Conservation (phyloP, 345 rosid genomes). For the Eutrema japonicum region DNA sequence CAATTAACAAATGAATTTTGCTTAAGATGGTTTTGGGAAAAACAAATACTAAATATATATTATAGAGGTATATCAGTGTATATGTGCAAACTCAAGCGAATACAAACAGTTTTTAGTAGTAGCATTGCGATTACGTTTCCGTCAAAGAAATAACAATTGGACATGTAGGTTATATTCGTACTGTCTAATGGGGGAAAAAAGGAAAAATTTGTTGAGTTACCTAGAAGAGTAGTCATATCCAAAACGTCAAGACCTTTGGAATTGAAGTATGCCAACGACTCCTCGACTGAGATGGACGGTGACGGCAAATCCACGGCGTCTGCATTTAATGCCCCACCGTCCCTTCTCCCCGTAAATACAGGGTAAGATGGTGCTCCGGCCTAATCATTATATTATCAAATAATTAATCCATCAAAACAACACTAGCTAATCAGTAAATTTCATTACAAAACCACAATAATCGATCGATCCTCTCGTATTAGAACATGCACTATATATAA, state of each 20-base stretch:
- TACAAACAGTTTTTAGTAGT: too few relatives aligned
- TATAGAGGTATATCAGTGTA: too few relatives aligned
- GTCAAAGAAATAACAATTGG: not conserved
- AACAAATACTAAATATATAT: too few relatives aligned
- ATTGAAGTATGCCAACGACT: constrained; percentile 55
- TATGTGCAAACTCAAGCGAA: not conserved
- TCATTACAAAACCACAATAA: not conserved
- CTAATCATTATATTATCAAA: constrained; percentile 44
- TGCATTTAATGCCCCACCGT: constrained; percentile 52
- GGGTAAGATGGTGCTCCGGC: constrained; percentile 70
- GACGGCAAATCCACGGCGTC: constrained; percentile 58
- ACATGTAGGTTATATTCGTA: too few relatives aligned
- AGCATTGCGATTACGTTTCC: not conserved
- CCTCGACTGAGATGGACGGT: constrained; percentile 54
- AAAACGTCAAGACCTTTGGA: constrained; percentile 58
- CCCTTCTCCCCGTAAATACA: constrained; percentile 68
- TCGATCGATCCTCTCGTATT: not conserved
- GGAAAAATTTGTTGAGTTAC: constrained; percentile 35
- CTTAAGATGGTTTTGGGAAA: not conserved
- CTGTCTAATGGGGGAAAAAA: not conserved
- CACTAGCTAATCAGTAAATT: not conserved
- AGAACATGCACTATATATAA: not conserved
- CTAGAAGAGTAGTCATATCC: constrained; percentile 73
- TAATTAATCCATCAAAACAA: not conserved
- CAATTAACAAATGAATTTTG: not conserved